Evolutionary conservation across 352 stramenopile species (phyloP).

Genomic region (Detonula confervacea): DNA sequence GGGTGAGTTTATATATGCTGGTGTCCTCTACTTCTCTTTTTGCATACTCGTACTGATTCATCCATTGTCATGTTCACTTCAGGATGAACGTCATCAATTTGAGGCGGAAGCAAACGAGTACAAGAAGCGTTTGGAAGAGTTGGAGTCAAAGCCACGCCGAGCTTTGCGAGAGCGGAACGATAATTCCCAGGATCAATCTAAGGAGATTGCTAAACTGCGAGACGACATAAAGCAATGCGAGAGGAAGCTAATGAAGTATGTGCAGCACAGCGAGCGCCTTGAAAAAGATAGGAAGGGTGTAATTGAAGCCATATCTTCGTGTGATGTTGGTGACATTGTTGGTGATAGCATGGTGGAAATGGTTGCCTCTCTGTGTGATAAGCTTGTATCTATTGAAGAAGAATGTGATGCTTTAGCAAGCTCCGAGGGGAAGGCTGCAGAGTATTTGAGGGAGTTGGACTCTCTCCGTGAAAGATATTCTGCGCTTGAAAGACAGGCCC

Average conservation of each 20-base stretch:
- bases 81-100: constrained; percentile 45
- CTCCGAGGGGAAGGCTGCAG: constrained; percentile 47
- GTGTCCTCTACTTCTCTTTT: background rate
- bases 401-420: constrained; percentile 64
- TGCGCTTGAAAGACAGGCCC: constrained; percentile 38
- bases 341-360: constrained; percentile 69
- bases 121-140: constrained; percentile 50
- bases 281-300: constrained; percentile 76
- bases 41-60: constrained; percentile 3
- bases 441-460: constrained; percentile 61
- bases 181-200: constrained; percentile 24
- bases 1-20: constrained; percentile 56
- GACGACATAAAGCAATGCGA: constrained; percentile 77
- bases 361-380: constrained; percentile 69
- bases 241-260: constrained; percentile 81
- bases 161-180: constrained; percentile 37
- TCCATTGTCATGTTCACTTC: background rate
- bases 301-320: constrained; percentile 59
- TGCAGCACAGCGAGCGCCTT: constrained; percentile 69
- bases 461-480: constrained; percentile 48
- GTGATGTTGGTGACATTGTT: constrained; percentile 54
- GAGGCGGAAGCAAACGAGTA: constrained; percentile 58
- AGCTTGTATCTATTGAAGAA: constrained; percentile 69
- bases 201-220: constrained; percentile 63
- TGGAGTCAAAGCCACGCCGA: constrained; percentile 32